Evolutionary conservation across 192 early-diverging fungal species (phyloP).

Genomic region (Linnemannia exigua): DNA sequence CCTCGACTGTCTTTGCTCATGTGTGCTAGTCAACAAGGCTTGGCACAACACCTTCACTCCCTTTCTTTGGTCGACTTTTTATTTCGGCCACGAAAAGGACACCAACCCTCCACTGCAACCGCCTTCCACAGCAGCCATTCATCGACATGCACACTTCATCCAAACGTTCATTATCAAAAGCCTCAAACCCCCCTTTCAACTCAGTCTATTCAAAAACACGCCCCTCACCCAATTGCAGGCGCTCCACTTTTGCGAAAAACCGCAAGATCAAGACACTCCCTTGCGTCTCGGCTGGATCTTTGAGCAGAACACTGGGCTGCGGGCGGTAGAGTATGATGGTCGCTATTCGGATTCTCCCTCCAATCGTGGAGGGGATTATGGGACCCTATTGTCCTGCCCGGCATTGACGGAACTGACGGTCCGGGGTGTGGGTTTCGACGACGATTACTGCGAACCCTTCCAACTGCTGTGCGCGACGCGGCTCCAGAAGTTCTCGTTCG

Average conservation of each 20-base stretch:
- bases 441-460: not conserved
- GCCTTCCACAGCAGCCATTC: no score
- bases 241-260: not conserved
- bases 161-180: not conserved
- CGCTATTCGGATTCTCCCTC: no score
- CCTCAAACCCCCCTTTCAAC: not conserved
- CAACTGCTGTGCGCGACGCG: not conserved
- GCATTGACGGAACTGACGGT: not conserved
- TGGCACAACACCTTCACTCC: not conserved
- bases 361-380: no score
- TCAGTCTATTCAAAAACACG: not conserved
- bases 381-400: no score
- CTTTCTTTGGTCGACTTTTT: not conserved
- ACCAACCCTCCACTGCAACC: not conserved
- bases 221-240: not conserved
- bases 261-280: no score
- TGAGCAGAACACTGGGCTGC: not conserved
- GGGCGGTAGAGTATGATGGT: not conserved
- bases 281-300: no score
- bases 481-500: not conserved
- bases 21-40: not conserved
- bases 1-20: not conserved
- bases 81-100: not conserved
- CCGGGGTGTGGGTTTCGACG: not conserved
- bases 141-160: not conserved